Evolutionary conservation across 805 yeast species (phyloP).

Genomic region (Yamadazyma olivae): DNA sequence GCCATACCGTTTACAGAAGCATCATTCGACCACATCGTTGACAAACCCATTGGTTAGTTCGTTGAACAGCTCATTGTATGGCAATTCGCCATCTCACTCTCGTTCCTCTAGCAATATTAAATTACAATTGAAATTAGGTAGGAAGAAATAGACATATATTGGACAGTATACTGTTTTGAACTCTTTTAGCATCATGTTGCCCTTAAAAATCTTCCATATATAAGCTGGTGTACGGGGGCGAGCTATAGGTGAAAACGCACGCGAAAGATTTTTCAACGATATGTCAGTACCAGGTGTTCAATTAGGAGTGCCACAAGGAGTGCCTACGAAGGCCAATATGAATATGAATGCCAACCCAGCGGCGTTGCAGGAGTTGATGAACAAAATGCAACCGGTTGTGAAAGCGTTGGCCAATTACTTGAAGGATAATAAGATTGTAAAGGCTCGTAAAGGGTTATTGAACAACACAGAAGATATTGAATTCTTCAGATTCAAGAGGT

Average conservation of each 20-base stretch:
- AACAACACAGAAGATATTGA: conserved; percentile 67
- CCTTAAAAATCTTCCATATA: too few species aligned
- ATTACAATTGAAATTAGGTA: conserved; percentile 1
- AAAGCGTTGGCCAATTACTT: conserved; percentile 69
- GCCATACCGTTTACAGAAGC: conserved; percentile 2
- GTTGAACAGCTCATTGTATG: too few species aligned
- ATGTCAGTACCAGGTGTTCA: conserved; percentile 15
- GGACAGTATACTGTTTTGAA: too few species aligned
- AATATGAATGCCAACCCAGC: conserved; percentile 4
- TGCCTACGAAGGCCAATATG: background rate
- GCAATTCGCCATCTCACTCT: background rate
- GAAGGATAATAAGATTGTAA: conserved; percentile 62
- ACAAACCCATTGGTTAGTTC: too few species aligned
- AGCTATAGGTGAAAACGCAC: too few species aligned
- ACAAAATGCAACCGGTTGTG: conserved; percentile 47
- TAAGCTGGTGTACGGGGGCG: too few species aligned
- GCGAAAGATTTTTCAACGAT: conserved; percentile 2
- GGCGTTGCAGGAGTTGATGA: conserved; percentile 10
- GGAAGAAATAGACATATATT: conserved; percentile 2
- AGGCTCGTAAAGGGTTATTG: conserved; percentile 78
- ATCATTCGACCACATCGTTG: conserved; percentile 1
- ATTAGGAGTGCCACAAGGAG: conserved; percentile 12
- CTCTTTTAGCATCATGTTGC: too few species aligned
- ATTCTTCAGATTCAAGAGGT: conserved; percentile 85
- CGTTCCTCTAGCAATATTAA: too few species aligned